Evolutionary conservation across 2,329 filamentous ascomycete species (phyloP), one percentile per base, ranked within the genome.

Genomic region (Zasmidium cellare): DNA sequence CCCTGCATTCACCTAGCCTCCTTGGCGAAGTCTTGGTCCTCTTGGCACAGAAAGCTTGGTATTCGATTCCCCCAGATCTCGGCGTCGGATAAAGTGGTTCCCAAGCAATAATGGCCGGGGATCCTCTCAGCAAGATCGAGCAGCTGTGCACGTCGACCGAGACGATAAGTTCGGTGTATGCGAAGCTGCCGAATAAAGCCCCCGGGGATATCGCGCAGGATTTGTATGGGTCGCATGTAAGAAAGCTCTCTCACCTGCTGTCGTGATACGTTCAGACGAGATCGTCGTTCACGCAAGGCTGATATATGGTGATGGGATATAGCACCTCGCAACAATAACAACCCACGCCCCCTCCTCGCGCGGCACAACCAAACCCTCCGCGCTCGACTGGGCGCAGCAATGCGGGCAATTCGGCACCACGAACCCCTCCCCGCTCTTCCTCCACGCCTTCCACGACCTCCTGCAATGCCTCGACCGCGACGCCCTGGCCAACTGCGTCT

Each of bases 351-450:
- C 63, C 25, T 48, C 60, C 12, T 44, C 57, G 9, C 46, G 53
- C 1, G 55, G 45, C 2, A 57, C 55, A 9, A 41, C 63, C 16
- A 51, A 53, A 19, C 20, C 52, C 24, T 20, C 50, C 44, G 50
- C 53, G 25, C 69, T 89, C 23, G 72, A 83, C 41, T 79, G 76
- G 46, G 86, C 86, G 1, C 74, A 75, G 7, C 68, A 79, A 55
- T 91, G 88, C 69, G 89, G 89, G 1, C 84, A 82, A 53, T 92
- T 88, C 84, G 88, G 87, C 0, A 69, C 79, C 0, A 79, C 80
- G 1, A 57, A 78, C 52, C 90, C 88, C 0, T 89, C 86, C 61
- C 80, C 86, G 16, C 74, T 92, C 0, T 92, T 92, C 68, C 73
- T 91, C 5, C 79, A 77, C 67, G 84, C 89, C 12, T 91, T 87